Evolutionary conservation across 345 rosid genomes (phyloP), one percentile per base, ranked within the genome.

Genomic region (Capsella bursapastoris): DNA sequence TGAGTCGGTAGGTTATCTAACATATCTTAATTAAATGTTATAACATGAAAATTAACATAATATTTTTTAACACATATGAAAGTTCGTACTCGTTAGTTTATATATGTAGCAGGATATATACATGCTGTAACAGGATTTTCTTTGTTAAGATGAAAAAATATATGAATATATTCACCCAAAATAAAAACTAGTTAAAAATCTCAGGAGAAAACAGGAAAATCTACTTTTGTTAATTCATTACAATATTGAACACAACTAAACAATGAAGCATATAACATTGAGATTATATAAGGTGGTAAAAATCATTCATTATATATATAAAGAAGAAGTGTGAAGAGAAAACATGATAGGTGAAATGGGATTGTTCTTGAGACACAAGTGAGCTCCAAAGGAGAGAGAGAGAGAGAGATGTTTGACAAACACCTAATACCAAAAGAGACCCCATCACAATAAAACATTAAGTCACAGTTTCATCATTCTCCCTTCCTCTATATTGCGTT

Each of bases 401-500:
- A 61, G 57, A 76, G 71, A 69, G 57, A 82, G 68, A 78, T 78
- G 75, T 67, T 74, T 70, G 90, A 88, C 60, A 88, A 77, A 48
- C 94, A 90, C 90, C 72, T 58, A 65, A 68, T 80, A 88, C 85
- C 97, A 79, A 88, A 22, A 64, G 71, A 57, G 80, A 64, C 80
- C 80, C 76, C 72, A 76, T 76, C 66, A 70, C 73, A 57, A 65
- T 29, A 70, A 77, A 71, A 77, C 66, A 77, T 77, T 76, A 64
- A 70, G 67, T 63, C 66, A 57, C 76, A 77, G 55, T 71, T 77
- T 71, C 80, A 71, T 77, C 76, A 70, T 77, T 77, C 61, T 70
- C 56, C 70, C 22, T 70, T 63, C 70, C 22, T 77, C 41, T 22
- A 64, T 48, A 48, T 77, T 77, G 71, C 76, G 67, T 64, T 77